A percentile compares a stretch with the other conserved stretches of the same genome.
Conservation (phyloP, 192 early-diverging fungal species). For the Entomortierella parvispora region DNA sequence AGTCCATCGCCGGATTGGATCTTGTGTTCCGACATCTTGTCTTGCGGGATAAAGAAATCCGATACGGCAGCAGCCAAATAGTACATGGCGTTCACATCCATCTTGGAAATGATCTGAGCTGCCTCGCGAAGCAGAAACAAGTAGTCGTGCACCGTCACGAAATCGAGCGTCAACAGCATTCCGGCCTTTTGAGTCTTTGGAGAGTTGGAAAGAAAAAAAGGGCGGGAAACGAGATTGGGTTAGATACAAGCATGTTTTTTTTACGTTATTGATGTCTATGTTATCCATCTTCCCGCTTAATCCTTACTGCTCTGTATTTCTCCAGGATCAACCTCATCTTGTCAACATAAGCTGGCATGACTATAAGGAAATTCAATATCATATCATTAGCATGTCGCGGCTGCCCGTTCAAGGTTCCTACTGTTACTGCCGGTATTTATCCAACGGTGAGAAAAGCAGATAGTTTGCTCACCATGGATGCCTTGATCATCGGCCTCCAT, state of each 20-base stretch:
- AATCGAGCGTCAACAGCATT: conserved; percentile 83
- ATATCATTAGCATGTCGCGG: background rate
- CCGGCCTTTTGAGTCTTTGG: conserved; percentile 63
- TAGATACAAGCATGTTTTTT: background rate
- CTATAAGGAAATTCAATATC: conserved; percentile 29
- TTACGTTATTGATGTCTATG: background rate
- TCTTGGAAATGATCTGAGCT: conserved; percentile 70
- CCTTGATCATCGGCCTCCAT: conserved; percentile 72
- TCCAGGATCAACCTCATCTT: conserved; percentile 72
- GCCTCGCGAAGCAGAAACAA: conserved; percentile 87
- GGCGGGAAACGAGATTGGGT: background rate
- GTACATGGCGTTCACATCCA: conserved; percentile 84
- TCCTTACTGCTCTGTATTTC: conserved; percentile 70
- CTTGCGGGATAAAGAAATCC: conserved; percentile 97
- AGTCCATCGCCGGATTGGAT: conserved; percentile 92
- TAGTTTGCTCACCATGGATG: conserved; percentile 70
- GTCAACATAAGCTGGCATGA: conserved; percentile 73
- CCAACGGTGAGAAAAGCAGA: no score
- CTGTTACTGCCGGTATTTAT: no score
- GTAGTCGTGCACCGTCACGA: conserved; percentile 93
- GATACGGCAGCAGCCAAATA: conserved; percentile 98
- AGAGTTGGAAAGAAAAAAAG: background rate
- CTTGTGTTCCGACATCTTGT: conserved; percentile 95
- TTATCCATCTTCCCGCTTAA: background rate
- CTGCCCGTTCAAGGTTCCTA: background rate